Evolutionary conservation across 2,329 filamentous ascomycete species (phyloP).

Genomic region (Paradendryphiella salina): DNA sequence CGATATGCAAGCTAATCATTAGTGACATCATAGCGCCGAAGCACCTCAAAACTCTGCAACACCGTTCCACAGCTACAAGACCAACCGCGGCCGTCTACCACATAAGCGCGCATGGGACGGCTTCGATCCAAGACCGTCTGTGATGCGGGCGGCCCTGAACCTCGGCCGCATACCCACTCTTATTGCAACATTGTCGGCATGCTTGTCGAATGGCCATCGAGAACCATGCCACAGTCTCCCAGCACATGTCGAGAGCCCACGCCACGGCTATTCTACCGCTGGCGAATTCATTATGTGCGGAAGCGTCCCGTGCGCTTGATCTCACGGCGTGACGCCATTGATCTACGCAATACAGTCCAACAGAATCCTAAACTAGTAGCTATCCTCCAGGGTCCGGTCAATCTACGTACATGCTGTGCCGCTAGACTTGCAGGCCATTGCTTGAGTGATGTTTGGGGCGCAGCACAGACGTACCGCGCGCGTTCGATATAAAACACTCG

Average conservation of each 20-base stretch:
- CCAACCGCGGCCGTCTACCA: constrained; percentile 37
- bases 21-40: constrained; percentile 34
- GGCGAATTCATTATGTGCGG: constrained; percentile 5
- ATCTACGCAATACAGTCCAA: constrained; percentile 17
- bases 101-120: constrained; percentile 26
- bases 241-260: constrained; percentile 17
- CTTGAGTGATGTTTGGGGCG: constrained; percentile 1
- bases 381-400: constrained; percentile 19
- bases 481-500: constrained; percentile 28
- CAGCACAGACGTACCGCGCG: constrained; percentile 4
- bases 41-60: constrained; percentile 24
- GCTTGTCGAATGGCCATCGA: constrained; percentile 27
- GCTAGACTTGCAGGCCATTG: constrained; percentile 11
- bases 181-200: constrained; percentile 23
- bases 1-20: constrained; percentile 23
- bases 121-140: constrained; percentile 14
- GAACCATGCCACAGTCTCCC: constrained; percentile 27
- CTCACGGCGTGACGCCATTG: constrained; percentile 26
- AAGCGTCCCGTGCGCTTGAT: constrained; percentile 10
- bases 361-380: constrained; percentile 22
- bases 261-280: constrained; percentile 7
- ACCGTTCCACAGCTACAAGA: constrained; percentile 26
- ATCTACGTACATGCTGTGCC: constrained; percentile 20
- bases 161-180: constrained; percentile 27
- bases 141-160: constrained; percentile 14